These are phyloP conservation scores for Fragaria vesca DNA, from an alignment of 306 rosid genomes.

Conservation along the genomic window DNA sequence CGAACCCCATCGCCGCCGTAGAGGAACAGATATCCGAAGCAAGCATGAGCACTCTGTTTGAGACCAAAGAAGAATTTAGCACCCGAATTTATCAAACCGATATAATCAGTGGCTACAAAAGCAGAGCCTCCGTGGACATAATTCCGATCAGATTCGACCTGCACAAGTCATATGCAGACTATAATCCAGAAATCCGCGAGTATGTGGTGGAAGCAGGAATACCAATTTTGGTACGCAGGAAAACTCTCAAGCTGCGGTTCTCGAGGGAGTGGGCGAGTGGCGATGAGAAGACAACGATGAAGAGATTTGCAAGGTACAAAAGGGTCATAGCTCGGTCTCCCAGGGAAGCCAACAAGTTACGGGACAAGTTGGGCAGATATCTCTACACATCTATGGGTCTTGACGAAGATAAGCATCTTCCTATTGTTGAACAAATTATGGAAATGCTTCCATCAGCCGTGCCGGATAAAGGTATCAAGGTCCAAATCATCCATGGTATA, in stretches of 20 bases:
- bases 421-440: background rate
- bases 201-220: background rate
- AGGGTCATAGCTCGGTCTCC: background rate
- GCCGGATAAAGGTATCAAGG: background rate
- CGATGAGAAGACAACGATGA: background rate
- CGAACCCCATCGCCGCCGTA: too few species aligned
- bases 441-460: background rate
- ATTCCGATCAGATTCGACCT: background rate
- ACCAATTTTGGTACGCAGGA: background rate
- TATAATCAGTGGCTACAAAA: background rate
- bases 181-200: background rate
- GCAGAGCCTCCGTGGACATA: background rate
- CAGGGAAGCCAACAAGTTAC: background rate
- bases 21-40: too few species aligned
- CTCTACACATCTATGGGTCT: background rate
- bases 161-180: background rate
- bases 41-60: too few species aligned
- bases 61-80: too few species aligned
- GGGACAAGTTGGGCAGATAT: background rate
- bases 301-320: background rate
- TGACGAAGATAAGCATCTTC: background rate
- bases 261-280: background rate
- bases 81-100: too few species aligned
- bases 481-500: rapidly evolving
- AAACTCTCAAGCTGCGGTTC: background rate